Evolutionary conservation across 257 asterid species (phyloP).

Genomic region (Pogostemon cablin): DNA sequence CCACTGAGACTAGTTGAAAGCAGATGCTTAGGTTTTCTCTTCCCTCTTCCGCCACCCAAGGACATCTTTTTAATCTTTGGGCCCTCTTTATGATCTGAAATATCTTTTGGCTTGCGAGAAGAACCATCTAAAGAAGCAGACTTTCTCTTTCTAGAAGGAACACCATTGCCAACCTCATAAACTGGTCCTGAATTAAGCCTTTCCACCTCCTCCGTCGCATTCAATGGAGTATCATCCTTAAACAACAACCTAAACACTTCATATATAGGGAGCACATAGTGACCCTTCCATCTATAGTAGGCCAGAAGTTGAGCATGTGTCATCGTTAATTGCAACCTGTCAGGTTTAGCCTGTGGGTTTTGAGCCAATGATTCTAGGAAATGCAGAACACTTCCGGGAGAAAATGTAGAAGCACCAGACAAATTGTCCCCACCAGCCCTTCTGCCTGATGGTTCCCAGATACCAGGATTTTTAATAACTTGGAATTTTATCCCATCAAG

Average conservation of each 20-base stretch:
- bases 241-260: slow-evolving; percentile 34
- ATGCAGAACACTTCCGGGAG: slow-evolving; percentile 46
- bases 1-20: slow-evolving; percentile 19
- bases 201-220: slow-evolving; percentile 29
- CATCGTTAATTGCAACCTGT: slow-evolving; percentile 43
- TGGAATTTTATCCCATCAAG: slow-evolving; percentile 44
- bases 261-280: slow-evolving; percentile 45
- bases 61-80: slow-evolving; percentile 41
- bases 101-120: slow-evolving; percentile 38
- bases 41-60: slow-evolving; percentile 21
- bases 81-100: slow-evolving; percentile 30
- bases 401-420: slow-evolving; percentile 45
- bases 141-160: slow-evolving; percentile 41
- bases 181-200: slow-evolving; percentile 34
- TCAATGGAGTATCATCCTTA: slow-evolving; percentile 42
- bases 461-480: slow-evolving; percentile 53
- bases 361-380: slow-evolving; percentile 53
- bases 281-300: slow-evolving; percentile 69
- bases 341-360: slow-evolving; percentile 40
- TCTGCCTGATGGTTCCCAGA: slow-evolving; percentile 42
- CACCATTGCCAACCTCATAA: slow-evolving; percentile 30
- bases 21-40: slow-evolving; percentile 27
- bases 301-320: slow-evolving; percentile 60
- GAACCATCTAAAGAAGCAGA: slow-evolving; percentile 36
- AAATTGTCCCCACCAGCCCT: slow-evolving; percentile 46